Percentiles rank a stretch among this genome's conserved stretches.
These are phyloP conservation scores for Pseudocercospora pini-densiflorae DNA, from an alignment of 2,329 filamentous ascomycete species.

Conservation along the genomic window DNA sequence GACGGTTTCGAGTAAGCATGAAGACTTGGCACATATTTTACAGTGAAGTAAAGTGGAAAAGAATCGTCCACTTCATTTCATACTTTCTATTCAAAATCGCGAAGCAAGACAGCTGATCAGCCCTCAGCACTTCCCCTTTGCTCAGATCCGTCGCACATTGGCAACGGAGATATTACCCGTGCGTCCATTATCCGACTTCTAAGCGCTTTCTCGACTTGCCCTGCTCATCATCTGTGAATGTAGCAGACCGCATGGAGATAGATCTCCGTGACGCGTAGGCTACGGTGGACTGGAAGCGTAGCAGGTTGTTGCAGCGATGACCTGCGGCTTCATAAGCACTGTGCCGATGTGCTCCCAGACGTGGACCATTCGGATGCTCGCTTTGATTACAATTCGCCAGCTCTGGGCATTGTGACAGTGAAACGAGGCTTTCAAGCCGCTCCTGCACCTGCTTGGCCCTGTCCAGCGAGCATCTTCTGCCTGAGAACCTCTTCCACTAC, in stretches of 20 bases:
- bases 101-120: neutral
- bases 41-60: neutral
- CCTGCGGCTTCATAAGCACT: neutral
- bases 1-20: neutral
- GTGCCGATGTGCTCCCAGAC: neutral
- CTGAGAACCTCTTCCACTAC: constrained; percentile 83
- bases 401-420: neutral
- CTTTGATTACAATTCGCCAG: neutral
- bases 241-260: neutral
- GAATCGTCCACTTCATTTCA: neutral
- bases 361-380: neutral
- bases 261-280: neutral
- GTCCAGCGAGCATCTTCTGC: constrained; percentile 40
- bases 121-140: neutral
- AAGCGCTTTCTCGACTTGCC: neutral
- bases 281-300: neutral
- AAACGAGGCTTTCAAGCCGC: constrained; percentile 7
- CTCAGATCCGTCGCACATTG: neutral
- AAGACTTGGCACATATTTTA: neutral
- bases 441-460: constrained; percentile 22
- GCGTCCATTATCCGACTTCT: neutral
- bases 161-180: neutral
- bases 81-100: neutral
- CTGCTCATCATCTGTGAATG: neutral
- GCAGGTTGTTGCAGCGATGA: neutral